Base-by-base conservation (phyloP, 768 basidiomycete genomes). In the Phylloporus scabripes region DNA sequence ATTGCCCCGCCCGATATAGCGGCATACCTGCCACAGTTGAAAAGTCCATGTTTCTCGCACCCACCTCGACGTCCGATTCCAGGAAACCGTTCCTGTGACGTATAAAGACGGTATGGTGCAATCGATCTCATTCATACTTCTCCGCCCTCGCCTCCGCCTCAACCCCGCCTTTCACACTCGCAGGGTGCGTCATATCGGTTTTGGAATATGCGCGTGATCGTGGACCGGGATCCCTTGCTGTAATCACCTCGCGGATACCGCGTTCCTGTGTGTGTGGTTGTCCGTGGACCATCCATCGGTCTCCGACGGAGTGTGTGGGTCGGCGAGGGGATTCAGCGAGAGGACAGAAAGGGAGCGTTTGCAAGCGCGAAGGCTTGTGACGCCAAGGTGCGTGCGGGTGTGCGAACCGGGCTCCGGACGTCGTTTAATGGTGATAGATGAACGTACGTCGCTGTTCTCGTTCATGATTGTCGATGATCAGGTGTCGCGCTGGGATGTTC, bases 241-340 rank as follows among this genome's bases (percentile, higher is more conserved):
- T 65, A 63, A 65, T 65, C 61, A 65, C 60, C 62, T 65, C 53
- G 59, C 56, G 63, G 60, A 53, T 5, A 14, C 56, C 59, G 58
- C 63, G 46, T 64, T 58, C 56, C 34, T 52, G 38, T 28, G 17
- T 33, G 32, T 33, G 15, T 6, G 7, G 7, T n/a, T 7, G 18
- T 21, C 37, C 37, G 5, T 38, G 37, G 37, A 38, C 37, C 37
- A 5, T 38, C 37, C 37, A 5, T 9, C 1, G 34, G 34, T 36
- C n/a, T 34, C 17, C 34, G 33, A 17, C 7, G 15, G 34, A 1
- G 34, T 10, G 34, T 36, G 15, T 15, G 33, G 33, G 33, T 34
- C 2, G 1, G 15, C n/a, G 37, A 20, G 37, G 7, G 21, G 18
- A 6, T 38, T 38, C 10, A 7, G 37, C 37, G 9, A 38, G 37